Evolutionary conservation across 768 basidiomycete genomes (phyloP).

Genomic region (Rickenella mellea): DNA sequence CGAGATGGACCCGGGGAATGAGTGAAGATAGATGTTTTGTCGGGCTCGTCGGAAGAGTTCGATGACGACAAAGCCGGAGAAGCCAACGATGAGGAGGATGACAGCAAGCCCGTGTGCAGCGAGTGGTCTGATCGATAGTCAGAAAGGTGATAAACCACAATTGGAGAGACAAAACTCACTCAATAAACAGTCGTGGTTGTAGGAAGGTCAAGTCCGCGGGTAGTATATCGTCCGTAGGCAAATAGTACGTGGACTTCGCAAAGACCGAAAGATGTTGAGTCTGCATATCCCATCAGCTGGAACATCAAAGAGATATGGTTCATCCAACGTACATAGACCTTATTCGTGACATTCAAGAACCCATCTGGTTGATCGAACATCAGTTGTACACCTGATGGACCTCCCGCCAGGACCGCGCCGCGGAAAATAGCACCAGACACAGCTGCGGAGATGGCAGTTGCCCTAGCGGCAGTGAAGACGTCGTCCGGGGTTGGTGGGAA

Average conservation of each 20-base stretch:
- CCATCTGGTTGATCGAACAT: slow-evolving; percentile 40
- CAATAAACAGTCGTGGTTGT: slow-evolving; percentile 42
- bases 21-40: slow-evolving; percentile 38
- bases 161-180: slow-evolving; percentile 34
- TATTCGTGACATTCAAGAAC: slow-evolving; percentile 41
- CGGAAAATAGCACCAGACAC: slow-evolving; percentile 54
- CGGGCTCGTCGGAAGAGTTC: slow-evolving; percentile 37
- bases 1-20: slow-evolving; percentile 53
- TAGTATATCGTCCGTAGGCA: slow-evolving; percentile 27
- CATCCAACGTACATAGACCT: slow-evolving; percentile 38
- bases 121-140: slow-evolving; percentile 40
- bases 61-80: slow-evolving; percentile 40
- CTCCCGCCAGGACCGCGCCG: slow-evolving; percentile 26
- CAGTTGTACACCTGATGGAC: too few relatives aligned
- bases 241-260: slow-evolving; percentile 54
- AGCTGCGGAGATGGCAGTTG: slow-evolving; percentile 36
- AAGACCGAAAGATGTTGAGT: slow-evolving; percentile 48
- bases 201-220: slow-evolving; percentile 30
- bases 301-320: background rate
- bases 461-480: slow-evolving; percentile 42
- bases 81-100: slow-evolving; percentile 37
- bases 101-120: slow-evolving; percentile 42
- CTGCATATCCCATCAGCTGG: slow-evolving; percentile 20
- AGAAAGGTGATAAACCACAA: background rate
- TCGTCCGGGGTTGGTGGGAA: slow-evolving; percentile 12